These are phyloP conservation scores for Dothidotthia symphoricarpi DNA, from an alignment of 2,329 filamentous ascomycete genomes.

Conservation along the genomic window DNA sequence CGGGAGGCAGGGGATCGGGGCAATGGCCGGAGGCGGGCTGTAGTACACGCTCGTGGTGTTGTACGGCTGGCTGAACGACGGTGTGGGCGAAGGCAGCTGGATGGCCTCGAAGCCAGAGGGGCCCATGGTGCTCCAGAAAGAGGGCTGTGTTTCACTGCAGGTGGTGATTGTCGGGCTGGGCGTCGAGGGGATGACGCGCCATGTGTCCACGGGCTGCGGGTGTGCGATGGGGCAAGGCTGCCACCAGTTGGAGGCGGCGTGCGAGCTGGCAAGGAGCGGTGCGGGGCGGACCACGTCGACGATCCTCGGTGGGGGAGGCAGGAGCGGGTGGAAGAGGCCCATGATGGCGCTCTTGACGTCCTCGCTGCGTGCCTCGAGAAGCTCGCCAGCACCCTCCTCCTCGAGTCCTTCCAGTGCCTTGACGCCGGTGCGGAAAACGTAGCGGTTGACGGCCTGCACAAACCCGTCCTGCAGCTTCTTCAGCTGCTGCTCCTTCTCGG, in stretches of 20 bases:
- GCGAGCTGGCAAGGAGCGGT: constrained; percentile 80
- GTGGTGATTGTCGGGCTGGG: constrained; percentile 69
- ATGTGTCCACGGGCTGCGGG: constrained; percentile 74
- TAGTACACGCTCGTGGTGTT: constrained; percentile 57
- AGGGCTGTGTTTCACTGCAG: constrained; percentile 67
- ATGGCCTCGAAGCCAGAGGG: constrained; percentile 64
- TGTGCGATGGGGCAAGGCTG: constrained; percentile 64
- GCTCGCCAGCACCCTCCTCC: constrained; percentile 91
- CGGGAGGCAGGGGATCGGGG: constrained; percentile 73
- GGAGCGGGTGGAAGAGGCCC: constrained; percentile 77
- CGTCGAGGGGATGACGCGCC: constrained; percentile 88
- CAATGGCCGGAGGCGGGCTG: constrained; percentile 71
- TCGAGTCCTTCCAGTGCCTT: constrained; percentile 91
- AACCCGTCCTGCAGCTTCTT: constrained; percentile 98
- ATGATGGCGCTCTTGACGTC: constrained; percentile 88
- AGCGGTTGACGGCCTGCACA: constrained; percentile 94
- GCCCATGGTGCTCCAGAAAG: constrained; percentile 73
- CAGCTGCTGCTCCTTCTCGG: constrained; percentile 91
- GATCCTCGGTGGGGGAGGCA: constrained; percentile 83
- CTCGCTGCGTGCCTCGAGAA: constrained; percentile 86
- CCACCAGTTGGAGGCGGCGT: constrained; percentile 75
- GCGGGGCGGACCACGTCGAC: constrained; percentile 86
- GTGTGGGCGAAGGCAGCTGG: constrained; percentile 71
- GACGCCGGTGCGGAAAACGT: constrained; percentile 87
- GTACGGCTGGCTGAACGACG: constrained; percentile 72